Evolutionary conservation across 768 basidiomycete genomes (phyloP), one percentile per base, ranked within the genome.

Genomic region (Ramaria sp.): DNA sequence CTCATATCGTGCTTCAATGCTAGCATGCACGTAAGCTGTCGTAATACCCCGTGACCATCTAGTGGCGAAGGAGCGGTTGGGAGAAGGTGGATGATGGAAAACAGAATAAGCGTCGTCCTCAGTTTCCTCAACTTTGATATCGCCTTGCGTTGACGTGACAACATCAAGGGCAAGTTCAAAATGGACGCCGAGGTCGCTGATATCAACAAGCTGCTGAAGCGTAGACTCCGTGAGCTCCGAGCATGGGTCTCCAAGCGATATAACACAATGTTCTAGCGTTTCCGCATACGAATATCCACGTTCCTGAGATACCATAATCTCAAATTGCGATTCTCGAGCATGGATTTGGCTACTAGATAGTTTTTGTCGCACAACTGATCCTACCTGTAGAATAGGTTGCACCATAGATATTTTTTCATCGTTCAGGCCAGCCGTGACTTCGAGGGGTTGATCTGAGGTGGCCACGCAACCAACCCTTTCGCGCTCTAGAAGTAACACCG

Each of bases 271-370:
- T n/a, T 55, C 53, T 16, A 55, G 47, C 12, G 56, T 81, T 57
- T 92, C 88, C 7, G 78, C 75, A 57, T 85, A 83, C 1, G 85
- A 79, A 66, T 87, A 89, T 0, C 83, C 83, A 30, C 81, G 78
- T 61, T 90, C 87, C 64, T 90, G 87, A 52, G 81, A 84, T 52
- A 85, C 67, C 52, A 86, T 73, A 58, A 84, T 82, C 32, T 77
- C 65, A 15, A 85, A 66, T 50, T 78, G 72, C 53, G 65, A 71
- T 63, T 90, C 86, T 58, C 88, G 62, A 34, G 69, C 71, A 13
- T 76, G 70, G 61, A 83, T 72, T 32, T 74, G 67, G 48, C 76
- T 77, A 9, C 77, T 74, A 5, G 80, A 83, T n/a, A 87, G 64
- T 61, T 75, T 78, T 54, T 70, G 68, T 48, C 79, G 77, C 52